Conservation (phyloP, 2,329 filamentous ascomycete species). For the Metarhizium rileyi region DNA sequence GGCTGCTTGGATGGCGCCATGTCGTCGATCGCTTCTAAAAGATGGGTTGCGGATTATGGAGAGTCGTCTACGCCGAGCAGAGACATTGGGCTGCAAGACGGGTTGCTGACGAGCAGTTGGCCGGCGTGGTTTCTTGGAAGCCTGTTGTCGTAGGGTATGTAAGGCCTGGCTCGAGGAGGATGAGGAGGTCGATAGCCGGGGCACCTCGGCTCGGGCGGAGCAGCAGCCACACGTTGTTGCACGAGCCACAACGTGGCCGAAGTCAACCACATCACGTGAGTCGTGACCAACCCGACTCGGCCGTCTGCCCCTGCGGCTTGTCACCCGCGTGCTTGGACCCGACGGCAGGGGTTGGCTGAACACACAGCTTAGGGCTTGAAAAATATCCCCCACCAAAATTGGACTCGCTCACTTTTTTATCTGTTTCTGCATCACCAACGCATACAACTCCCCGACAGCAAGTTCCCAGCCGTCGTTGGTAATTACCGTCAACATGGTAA, state of each 20-base stretch:
- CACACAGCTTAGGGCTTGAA: conserved; percentile 29
- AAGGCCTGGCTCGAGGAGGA: too few relatives aligned
- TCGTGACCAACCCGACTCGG: conserved; percentile 30
- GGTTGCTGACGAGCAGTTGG: not conserved
- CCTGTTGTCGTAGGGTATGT: not conserved
- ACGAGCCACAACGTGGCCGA: too few relatives aligned
- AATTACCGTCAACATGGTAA: conserved; percentile 60
- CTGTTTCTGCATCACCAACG: conserved; percentile 20
- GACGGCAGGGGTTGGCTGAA: not conserved
- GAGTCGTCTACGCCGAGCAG: conserved; percentile 1
- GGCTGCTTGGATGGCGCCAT: conserved; percentile 43
- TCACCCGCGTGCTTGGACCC: conserved; percentile 12
- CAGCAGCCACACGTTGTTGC: too few relatives aligned
- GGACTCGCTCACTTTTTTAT: conserved; percentile 4
- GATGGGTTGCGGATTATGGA: conserved; percentile 13
- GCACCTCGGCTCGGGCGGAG: conserved; percentile 8
- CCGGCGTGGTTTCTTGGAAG: not conserved
- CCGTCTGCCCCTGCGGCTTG: not conserved
- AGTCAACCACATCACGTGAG: conserved; percentile 18
- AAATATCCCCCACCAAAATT: conserved; percentile 31
- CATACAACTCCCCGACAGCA: conserved; percentile 26
- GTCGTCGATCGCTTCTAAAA: conserved; percentile 21
- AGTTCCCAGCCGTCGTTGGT: conserved; percentile 29
- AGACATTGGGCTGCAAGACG: conserved; percentile 1
- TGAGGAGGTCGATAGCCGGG: conserved; percentile 1